A percentile compares a stretch with the other conserved stretches of the same genome.
phyloP scores from a whole-genome alignment of 768 basidiomycete species.

The Ramaria sp. region DNA sequence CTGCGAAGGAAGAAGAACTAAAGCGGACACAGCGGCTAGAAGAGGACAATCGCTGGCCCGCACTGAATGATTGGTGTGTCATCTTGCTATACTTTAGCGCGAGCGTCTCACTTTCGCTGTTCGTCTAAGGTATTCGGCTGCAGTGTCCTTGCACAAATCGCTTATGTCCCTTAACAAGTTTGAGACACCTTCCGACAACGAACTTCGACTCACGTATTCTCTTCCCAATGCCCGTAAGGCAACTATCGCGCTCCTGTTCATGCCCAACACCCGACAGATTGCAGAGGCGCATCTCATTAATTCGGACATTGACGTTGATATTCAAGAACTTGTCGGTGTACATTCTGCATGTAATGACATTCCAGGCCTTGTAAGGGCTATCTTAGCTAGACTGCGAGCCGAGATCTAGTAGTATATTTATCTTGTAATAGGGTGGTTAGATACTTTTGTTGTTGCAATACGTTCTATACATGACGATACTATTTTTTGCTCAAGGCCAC shows the following conservation, averaged over 20 bases:
- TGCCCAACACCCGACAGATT: conserved; percentile 56
- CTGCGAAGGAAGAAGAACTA: conserved; percentile 62
- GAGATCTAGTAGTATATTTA: background rate
- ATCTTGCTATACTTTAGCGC: background rate
- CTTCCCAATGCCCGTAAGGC: conserved; percentile 24
- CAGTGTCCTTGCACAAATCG: conserved; percentile 52
- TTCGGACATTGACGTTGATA: conserved; percentile 27
- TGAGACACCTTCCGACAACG: conserved; percentile 59
- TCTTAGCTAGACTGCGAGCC: conserved; percentile 38
- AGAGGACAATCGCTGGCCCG: conserved; percentile 53
- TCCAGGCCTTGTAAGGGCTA: conserved; percentile 49
- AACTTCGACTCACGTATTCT: conserved; percentile 61
- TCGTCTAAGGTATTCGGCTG: conserved; percentile 52
- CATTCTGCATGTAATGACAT: conserved; percentile 57
- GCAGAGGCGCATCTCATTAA: conserved; percentile 35
- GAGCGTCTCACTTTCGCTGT: background rate
- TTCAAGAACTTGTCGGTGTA: conserved; percentile 48
- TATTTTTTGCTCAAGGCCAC: background rate
- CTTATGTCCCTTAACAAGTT: conserved; percentile 50
- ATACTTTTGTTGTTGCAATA: too few relatives aligned
- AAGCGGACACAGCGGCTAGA: conserved; percentile 34
- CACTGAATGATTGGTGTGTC: conserved; percentile 60
- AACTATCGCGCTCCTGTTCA: conserved; percentile 50
- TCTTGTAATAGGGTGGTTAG: background rate
- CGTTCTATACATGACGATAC: too few relatives aligned